A percentile compares a stretch with the other conserved stretches of the same genome.
Conservation (phyloP, 2,329 filamentous ascomycete species). For the Ustulina deusta region DNA sequence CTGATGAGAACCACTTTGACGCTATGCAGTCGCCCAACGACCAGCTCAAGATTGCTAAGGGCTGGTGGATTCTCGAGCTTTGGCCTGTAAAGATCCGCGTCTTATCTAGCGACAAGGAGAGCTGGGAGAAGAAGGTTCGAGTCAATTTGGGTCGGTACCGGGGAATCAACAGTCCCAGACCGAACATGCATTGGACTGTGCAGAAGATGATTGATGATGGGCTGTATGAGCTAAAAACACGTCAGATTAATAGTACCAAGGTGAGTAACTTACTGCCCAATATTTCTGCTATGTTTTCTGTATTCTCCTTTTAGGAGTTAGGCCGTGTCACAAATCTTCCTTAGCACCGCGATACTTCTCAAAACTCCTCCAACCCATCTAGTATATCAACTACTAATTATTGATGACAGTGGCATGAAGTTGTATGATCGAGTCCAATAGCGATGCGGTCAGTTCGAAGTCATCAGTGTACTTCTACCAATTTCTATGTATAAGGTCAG, state of each 20-base stretch:
- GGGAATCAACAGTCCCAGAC: slow-evolving; percentile 11
- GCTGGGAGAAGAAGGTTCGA: slow-evolving; percentile 36
- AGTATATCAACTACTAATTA: not conserved
- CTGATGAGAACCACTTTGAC: slow-evolving; percentile 35
- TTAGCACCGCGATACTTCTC: not conserved
- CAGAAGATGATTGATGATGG: slow-evolving; percentile 33
- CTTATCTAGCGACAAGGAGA: slow-evolving; percentile 28
- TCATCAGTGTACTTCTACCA: not conserved
- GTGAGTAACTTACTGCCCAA: slow-evolving; percentile 27
- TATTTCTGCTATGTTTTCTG: too few relatives aligned
- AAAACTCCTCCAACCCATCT: not conserved
- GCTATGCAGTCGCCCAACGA: slow-evolving; percentile 31
- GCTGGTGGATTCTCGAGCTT: slow-evolving; percentile 36
- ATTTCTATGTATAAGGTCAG: not conserved
- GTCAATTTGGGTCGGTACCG: slow-evolving; percentile 29
- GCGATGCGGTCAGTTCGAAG: not conserved
- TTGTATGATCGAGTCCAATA: not conserved
- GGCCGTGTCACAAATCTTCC: not conserved
- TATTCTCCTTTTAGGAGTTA: not conserved
- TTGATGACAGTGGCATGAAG: not conserved
- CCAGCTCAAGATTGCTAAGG: slow-evolving; percentile 24
- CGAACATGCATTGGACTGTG: slow-evolving; percentile 39
- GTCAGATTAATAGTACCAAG: slow-evolving; percentile 27
- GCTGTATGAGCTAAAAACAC: slow-evolving; percentile 22
- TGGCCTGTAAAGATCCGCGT: slow-evolving; percentile 38